Base-by-base conservation (phyloP, 352 stramenopile species). In the Phytopythium oedochilum region DNA sequence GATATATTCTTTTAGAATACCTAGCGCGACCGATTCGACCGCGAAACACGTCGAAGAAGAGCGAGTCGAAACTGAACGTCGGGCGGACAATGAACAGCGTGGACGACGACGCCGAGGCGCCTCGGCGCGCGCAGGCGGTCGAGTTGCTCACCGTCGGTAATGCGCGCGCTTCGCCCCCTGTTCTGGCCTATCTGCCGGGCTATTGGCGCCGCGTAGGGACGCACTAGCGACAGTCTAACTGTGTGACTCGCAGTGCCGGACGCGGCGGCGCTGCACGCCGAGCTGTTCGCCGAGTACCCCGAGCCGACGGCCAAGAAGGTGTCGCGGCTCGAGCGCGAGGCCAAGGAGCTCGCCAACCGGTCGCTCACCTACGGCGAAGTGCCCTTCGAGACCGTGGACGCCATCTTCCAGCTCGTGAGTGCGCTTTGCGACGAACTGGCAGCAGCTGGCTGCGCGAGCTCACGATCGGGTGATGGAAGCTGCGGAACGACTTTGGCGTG, bases 321-420 rank as follows among this genome's bases (percentile, higher is more conserved):
- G 52, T 88, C 77, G 53, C 63, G 77, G 7, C 59, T 84, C 40
- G 77, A 88, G 66, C 77, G 77, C 29, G 77, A 88, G 61, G 73
- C 76, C 45, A 88, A 86, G 55, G 72, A 81, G 40, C 63, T 85
- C 50, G 63, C 70, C 22, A 84, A 84, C 31, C 72, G 77, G 17
- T 88, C 77, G 58, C 74, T 88, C 15, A 73, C 75, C 18, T 88
- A 88, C 39, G 77, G 77, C 17, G 77, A 88, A 45, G 84, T 88
- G 46, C 74, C 70, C 7, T 88, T 88, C 45, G 55, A 65, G 51
- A 86, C 72, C 15, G 66, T 88, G 43, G 64, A 61, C 26, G 70
- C 70, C 48, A 75, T 86, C 65, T 86, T 88, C 48, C 67, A 82
- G 45, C 34, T 88, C 63, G 77, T 86, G 53, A 3, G 42, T 48